Base-by-base conservation (phyloP, 805 yeast species). In the Saccharomycopsis amapae region DNA sequence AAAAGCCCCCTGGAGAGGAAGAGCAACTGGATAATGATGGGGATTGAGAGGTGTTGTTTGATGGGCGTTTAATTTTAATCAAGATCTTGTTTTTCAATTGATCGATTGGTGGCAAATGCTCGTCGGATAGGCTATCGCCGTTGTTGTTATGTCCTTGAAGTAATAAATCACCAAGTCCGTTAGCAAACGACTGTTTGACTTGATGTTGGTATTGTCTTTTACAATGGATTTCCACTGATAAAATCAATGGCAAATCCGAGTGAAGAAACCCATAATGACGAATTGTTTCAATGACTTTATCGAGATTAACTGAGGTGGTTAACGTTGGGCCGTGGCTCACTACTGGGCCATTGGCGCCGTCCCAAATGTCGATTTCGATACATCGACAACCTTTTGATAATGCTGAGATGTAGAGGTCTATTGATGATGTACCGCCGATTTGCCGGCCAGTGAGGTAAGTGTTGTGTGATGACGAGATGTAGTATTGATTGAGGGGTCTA, bases 281-380 rank as follows among this genome's bases (percentile, higher is more conserved):
- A 9, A 94, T 77, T 0, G 87, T 76, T 32, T 73, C 75, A 2
- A 87, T 62, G 2, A 88, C 97, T 53, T 79, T 80, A 9, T 67
- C 60, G 25, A 90, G 72, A 1, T 78, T 75, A 9, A 90, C 76
- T 1, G 90, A 76, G 0, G 81, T 71, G 0, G 97, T 86, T 51
- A 93, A 76, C 0, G 95, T 78, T 40, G 81, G 66, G 0, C 98
- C 98, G 62, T 93, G 99, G 24, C 84, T 82, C 0, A 93, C 96
- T 0, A 85, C 75, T 0, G 98, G 98, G 0, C 82, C 89, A 10
- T 64, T 62, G 28, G 75, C 79, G 19, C 81, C 85, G 65, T 90
- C 96, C 98, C 98, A 93, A 18, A 93, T 71, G 62, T 93, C 99
- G 34, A 93, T 78, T 58, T 93, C 99, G n/a, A 93, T 71, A 52